phyloP scores from a whole-genome alignment of 2,329 filamentous ascomycete species.

The Rugonectria rugulosa region DNA sequence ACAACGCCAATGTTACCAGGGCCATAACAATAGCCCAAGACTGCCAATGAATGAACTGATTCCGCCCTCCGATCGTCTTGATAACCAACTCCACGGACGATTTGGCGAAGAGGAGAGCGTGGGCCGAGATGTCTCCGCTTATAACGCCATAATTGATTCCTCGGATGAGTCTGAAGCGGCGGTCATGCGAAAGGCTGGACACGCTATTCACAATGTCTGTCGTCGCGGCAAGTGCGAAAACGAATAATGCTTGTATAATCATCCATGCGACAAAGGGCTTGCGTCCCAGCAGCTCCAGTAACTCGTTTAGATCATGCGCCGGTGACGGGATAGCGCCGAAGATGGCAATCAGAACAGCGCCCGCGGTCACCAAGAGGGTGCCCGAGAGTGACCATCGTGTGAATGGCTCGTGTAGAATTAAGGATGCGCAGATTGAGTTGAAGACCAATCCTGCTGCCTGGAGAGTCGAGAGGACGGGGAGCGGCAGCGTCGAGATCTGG shows the following conservation, averaged over 20 bases:
- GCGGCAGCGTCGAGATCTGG: slow-evolving; percentile 93
- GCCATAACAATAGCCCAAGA: slow-evolving; percentile 90
- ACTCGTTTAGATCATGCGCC: slow-evolving; percentile 84
- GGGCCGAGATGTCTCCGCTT: slow-evolving; percentile 91
- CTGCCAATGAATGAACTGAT: slow-evolving; percentile 95
- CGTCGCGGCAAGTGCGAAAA: slow-evolving; percentile 70
- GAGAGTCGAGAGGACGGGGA: slow-evolving; percentile 92
- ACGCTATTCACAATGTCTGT: slow-evolving; percentile 64
- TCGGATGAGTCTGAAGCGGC: slow-evolving; percentile 76
- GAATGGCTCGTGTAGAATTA: slow-evolving; percentile 93
- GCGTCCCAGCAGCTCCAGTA: slow-evolving; percentile 77
- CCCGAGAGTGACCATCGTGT: slow-evolving; percentile 92
- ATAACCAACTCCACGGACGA: slow-evolving; percentile 95
- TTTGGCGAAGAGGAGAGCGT: slow-evolving; percentile 92
- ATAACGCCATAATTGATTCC: slow-evolving; percentile 90
- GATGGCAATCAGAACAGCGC: slow-evolving; percentile 89
- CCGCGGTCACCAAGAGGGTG: slow-evolving; percentile 84
- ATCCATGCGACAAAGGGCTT: slow-evolving; percentile 89
- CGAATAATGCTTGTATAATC: slow-evolving; percentile 77
- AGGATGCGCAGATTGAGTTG: slow-evolving; percentile 95
- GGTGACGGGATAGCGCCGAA: slow-evolving; percentile 96
- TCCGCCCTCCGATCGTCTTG: slow-evolving; percentile 81
- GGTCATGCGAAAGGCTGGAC: slow-evolving; percentile 63
- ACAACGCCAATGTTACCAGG: slow-evolving; percentile 82
- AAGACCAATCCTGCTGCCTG: slow-evolving; percentile 97